Base-by-base conservation (phyloP, 176 grass and related monocot species). In the Alloteropsis semialata region DNA sequence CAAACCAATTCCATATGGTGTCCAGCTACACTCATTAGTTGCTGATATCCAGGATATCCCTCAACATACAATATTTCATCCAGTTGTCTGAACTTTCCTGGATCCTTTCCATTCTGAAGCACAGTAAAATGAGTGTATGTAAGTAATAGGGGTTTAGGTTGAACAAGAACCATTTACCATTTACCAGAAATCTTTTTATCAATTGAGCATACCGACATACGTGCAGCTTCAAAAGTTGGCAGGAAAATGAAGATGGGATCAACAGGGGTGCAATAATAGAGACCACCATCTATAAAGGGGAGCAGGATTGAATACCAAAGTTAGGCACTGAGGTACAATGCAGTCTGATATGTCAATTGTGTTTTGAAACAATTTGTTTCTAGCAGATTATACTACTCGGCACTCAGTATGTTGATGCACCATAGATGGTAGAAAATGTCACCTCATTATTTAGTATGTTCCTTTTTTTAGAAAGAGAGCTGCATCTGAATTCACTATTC, bases 21-120 rank as follows among this genome's bases (percentile, higher is more conserved):
- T 76, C 61, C 68, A 84, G 93, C 91, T 82, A 99, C 34, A 80
- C 69, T 77, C 72, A 88, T 75, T 68, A 99, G 91, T 15, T 93
- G 83, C 64, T 96, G 93, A 77, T 93, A 99, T 39, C 80, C 93
- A 84, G 96, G 93, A 92, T 90, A 94, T 69, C 93, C 96, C 76
- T 99, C 89, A 16, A 99, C 81, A 63, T 92, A 99, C 59, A 99
- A 83, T 70, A 99, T 90, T 89, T 99, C 91, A 87, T 96, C 93
- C 68, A 99, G 63, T 65, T 96, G 91, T 76, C 96, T 99, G 67
- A 94, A 99, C 67, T 95, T 89, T 75, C 91, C 93, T 57, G 78
- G 86, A 85, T 95, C 87, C 41, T 83, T 96, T 72, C 81, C 82
- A 15, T 90, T 94, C 93, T 99, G 84, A 55, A 64, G 55, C 76